Evolutionary conservation across 2,329 filamentous ascomycete genomes (phyloP), one percentile per base, ranked within the genome.

Genomic region (Blastomyces silverae): DNA sequence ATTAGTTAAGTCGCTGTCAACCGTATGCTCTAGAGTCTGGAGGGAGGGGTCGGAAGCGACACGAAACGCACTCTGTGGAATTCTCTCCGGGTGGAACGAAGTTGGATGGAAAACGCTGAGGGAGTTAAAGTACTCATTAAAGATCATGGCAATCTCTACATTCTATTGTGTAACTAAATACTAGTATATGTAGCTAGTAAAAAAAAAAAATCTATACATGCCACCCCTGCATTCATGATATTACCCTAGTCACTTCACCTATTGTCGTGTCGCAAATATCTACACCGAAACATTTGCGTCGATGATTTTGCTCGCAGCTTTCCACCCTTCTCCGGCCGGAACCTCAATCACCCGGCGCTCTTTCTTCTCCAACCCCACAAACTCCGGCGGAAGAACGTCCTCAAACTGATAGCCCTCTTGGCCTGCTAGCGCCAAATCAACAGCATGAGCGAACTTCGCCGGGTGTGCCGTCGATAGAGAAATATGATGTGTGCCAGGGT

Each of bases 401-500:
- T 85, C 81, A 74, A 96, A 96, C 70, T 86, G 83, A 71, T 95
- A 97, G 0, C 83, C 87, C n/a, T 83, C 76, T 73, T 90, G 83
- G 10, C 84, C 84, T 68, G 86, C 84, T 66, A 97, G 81, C 0
- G 93, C 92, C 59, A 89, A 76, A 70, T 92, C 89, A 1, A 99
- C 93, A 0, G 92, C 92, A 42, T 86, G 85, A 0, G 89, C 87
- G 73, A 99, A 99, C 78, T 99, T 99, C 67, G 93, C 94, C 0
- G 94, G 93, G 77, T 99, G 94, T 2, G 94, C 94, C 1, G 94
- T 99, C 1, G 92, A 90, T 2, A 99, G 85, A 0, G 91, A 87
- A 71, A 99, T 89, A 75, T 96, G 89, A 62, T 87, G 79, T 20
- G 80, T 79, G 2, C 77, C 74, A 1, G 80, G 76, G 55, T 81